Percentiles rank a stretch among this genome's conserved stretches.
phyloP scores from a whole-genome alignment of 2,329 filamentous ascomycete genomes.

The Chrysosphaeria jannelii region DNA sequence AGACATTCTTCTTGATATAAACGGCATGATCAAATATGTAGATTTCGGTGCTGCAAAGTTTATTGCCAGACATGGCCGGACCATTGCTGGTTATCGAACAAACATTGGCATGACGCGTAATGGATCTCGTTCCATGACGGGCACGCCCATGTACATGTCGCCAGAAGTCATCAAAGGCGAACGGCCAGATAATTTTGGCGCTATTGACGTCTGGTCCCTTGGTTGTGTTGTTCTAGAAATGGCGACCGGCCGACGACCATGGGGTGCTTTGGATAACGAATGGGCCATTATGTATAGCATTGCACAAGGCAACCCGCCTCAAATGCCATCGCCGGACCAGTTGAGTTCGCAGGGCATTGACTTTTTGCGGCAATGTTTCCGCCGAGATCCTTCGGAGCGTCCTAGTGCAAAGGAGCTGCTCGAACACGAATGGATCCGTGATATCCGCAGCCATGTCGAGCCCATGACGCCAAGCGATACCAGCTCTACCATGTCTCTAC shows the following conservation, averaged over 20 bases:
- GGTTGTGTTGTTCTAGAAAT: slow-evolving; percentile 94
- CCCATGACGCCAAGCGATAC: slow-evolving; percentile 29
- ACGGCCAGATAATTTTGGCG: slow-evolving; percentile 47
- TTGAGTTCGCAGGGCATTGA: slow-evolving; percentile 62
- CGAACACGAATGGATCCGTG: slow-evolving; percentile 73
- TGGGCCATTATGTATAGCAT: slow-evolving; percentile 99
- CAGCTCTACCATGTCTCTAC: slow-evolving; percentile 9
- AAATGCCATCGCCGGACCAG: slow-evolving; percentile 55
- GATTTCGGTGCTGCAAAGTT: slow-evolving; percentile 96
- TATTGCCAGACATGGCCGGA: slow-evolving; percentile 78
- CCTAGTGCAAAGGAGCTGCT: slow-evolving; percentile 66
- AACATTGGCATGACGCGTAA: slow-evolving; percentile 13
- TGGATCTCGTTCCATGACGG: slow-evolving; percentile 67
- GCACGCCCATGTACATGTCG: slow-evolving; percentile 99
- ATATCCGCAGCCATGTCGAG: slow-evolving; percentile 31
- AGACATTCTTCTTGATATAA: slow-evolving; percentile 91
- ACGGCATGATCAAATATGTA: slow-evolving; percentile 96
- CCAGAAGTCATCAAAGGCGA: slow-evolving; percentile 92
- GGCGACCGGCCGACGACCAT: slow-evolving; percentile 79
- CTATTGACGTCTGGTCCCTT: slow-evolving; percentile 86
- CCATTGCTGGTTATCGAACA: slow-evolving; percentile 17
- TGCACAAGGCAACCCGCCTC: slow-evolving; percentile 78
- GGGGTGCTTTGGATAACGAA: slow-evolving; percentile 90
- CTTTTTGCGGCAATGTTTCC: slow-evolving; percentile 66
- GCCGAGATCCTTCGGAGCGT: slow-evolving; percentile 49